phyloP scores from a whole-genome alignment of 306 rosid genomes.

The Alnus rubra region DNA sequence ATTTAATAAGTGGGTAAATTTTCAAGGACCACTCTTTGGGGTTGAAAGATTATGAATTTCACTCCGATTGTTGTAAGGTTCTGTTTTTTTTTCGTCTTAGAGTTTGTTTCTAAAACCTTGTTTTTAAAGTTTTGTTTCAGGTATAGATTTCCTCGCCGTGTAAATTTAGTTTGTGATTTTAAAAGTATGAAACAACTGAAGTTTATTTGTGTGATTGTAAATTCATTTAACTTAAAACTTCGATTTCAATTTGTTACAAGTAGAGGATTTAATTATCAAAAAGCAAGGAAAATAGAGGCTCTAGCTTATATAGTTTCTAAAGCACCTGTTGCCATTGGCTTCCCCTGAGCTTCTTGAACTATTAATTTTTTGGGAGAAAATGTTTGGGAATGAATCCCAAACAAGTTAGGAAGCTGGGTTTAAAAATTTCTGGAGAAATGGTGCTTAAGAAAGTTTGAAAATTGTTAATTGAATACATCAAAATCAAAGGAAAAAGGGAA shows the following conservation, averaged over 20 bases:
- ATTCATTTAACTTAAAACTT: background rate
- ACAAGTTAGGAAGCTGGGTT: background rate
- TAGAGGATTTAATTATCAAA: too few relatives aligned
- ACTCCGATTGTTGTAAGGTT: constrained; percentile 10
- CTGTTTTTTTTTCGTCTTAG: background rate
- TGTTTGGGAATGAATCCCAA: background rate
- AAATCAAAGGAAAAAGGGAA: background rate
- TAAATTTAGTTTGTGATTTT: background rate
- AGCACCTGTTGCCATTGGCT: background rate
- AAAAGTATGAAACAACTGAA: background rate
- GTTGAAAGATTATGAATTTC: background rate
- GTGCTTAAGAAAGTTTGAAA: background rate
- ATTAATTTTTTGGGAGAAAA: background rate
- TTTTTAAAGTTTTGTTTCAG: background rate
- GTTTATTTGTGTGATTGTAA: background rate
- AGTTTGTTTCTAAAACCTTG: background rate
- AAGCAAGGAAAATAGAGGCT: too few relatives aligned
- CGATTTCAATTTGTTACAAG: background rate
- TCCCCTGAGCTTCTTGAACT: background rate
- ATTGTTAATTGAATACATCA: background rate
- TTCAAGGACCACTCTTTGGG: background rate
- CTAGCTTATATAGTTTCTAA: background rate
- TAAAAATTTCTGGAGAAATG: background rate
- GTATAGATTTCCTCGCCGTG: background rate
- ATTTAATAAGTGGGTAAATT: constrained; percentile 5